Evolutionary conservation across 805 yeast species (phyloP).

Genomic region (Sugiyamaella chiloensis): DNA sequence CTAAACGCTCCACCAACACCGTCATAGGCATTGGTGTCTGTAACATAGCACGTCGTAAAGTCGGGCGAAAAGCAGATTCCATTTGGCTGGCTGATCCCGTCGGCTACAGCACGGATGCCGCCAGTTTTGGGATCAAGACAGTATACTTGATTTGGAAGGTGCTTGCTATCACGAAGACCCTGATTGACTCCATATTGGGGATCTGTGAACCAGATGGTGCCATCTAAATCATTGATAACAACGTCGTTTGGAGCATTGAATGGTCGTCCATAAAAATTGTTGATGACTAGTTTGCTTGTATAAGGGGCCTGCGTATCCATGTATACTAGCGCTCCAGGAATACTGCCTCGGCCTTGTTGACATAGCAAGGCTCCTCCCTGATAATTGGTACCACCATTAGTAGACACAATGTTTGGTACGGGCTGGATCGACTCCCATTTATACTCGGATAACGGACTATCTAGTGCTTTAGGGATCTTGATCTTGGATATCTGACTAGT

Average conservation of each 20-base stretch:
- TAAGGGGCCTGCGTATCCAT: constrained; percentile 25
- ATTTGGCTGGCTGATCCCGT: constrained; percentile 59
- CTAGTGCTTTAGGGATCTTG: constrained; percentile 14
- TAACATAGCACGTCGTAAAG: constrained; percentile 45
- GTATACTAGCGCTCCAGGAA: constrained; percentile 22
- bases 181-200: constrained; percentile 28
- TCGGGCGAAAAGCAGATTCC: constrained; percentile 58
- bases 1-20: constrained; percentile 18
- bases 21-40: constrained; percentile 37
- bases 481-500: constrained; percentile 14
- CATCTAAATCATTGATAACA: constrained; percentile 26
- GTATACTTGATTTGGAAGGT: constrained; percentile 38
- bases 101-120: constrained; percentile 35
- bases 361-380: constrained; percentile 26
- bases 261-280: constrained; percentile 29
- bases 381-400: constrained; percentile 30
- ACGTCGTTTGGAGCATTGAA: constrained; percentile 32
- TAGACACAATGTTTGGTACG: constrained; percentile 21
- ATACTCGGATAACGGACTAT: constrained; percentile 9
- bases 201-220: constrained; percentile 32
- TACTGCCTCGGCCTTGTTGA: constrained; percentile 25
- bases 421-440: constrained; percentile 24
- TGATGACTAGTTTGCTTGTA: constrained; percentile 19
- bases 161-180: constrained; percentile 16
- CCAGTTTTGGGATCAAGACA: constrained; percentile 37